phyloP scores from a whole-genome alignment of 2,329 filamentous ascomycete species.

The Zelopaecilomyces penicillatus region DNA sequence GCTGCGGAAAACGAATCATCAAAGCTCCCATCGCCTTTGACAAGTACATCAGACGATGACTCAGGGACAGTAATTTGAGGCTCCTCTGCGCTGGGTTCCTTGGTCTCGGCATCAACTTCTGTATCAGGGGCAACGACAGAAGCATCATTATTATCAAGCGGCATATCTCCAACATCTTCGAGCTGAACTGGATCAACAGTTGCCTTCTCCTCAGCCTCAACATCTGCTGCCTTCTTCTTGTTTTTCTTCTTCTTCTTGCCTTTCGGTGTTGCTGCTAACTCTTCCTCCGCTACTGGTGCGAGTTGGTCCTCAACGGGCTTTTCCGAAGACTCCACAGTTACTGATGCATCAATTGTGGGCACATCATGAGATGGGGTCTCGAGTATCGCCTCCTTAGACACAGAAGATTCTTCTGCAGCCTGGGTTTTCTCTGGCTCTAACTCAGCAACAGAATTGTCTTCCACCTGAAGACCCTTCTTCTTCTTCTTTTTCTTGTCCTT shows the following conservation, averaged over 20 bases:
- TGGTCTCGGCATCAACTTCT: no score
- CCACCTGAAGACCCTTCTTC: conserved; percentile 15
- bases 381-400: no score
- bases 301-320: neutral
- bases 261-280: conserved; percentile 4
- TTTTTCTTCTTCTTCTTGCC: conserved; percentile 11
- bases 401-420: no score
- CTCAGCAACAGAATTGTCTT: conserved; percentile 2
- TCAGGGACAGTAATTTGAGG: no score
- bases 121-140: no score
- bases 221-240: conserved; percentile 2
- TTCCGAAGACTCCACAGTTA: neutral
- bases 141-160: neutral
- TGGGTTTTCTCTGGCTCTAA: no score
- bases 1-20: no score
- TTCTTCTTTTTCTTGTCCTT: conserved; percentile 22
- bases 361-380: no score
- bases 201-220: neutral
- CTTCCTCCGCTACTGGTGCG: neutral
- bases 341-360: no score
- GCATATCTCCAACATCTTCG: neutral
- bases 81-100: no score
- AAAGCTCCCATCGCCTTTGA: no score
- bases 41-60: no score
- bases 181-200: neutral